phyloP scores from a whole-genome alignment of 495 filamentous ascomycete species.

The Neurospora sp. region DNA sequence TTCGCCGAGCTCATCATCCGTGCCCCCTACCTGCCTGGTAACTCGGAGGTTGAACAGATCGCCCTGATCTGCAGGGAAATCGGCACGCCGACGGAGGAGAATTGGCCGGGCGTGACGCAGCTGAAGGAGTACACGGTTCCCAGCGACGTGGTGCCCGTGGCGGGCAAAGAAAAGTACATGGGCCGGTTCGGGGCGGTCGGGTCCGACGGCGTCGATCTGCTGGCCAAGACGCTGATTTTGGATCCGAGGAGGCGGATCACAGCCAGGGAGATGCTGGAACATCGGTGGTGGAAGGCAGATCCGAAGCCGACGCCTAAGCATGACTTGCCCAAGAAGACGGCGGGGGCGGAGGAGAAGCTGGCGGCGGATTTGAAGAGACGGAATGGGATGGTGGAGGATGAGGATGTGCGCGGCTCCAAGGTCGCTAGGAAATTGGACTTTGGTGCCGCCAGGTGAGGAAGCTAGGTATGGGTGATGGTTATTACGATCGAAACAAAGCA shows the following conservation, averaged over 20 bases:
- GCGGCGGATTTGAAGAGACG: conserved; percentile 74
- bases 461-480: background rate
- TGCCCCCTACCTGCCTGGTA: conserved; percentile 64
- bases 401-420: conserved; percentile 43
- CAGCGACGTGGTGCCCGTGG: conserved; percentile 49
- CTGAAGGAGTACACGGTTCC: conserved; percentile 65
- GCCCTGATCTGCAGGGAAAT: conserved; percentile 70
- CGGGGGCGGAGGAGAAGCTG: conserved; percentile 60
- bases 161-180: conserved; percentile 58
- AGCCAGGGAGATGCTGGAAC: conserved; percentile 63
- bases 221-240: conserved; percentile 75
- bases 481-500: background rate
- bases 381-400: conserved; percentile 61
- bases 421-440: conserved; percentile 89
- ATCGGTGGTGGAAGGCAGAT: conserved; percentile 77
- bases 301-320: conserved; percentile 78
- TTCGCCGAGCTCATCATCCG: conserved; percentile 85
- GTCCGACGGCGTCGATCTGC: conserved; percentile 68
- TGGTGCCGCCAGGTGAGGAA: conserved; percentile 41
- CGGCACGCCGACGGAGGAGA: conserved; percentile 86
- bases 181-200: conserved; percentile 67
- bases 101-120: conserved; percentile 85
- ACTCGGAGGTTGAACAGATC: conserved; percentile 65
- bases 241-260: conserved; percentile 78
- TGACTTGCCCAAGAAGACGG: conserved; percentile 57